Percentiles rank a stretch among this genome's conserved stretches.
Evolutionary conservation across 176 grass and related monocot species (phyloP).

Genomic region (Lolium perenne): DNA sequence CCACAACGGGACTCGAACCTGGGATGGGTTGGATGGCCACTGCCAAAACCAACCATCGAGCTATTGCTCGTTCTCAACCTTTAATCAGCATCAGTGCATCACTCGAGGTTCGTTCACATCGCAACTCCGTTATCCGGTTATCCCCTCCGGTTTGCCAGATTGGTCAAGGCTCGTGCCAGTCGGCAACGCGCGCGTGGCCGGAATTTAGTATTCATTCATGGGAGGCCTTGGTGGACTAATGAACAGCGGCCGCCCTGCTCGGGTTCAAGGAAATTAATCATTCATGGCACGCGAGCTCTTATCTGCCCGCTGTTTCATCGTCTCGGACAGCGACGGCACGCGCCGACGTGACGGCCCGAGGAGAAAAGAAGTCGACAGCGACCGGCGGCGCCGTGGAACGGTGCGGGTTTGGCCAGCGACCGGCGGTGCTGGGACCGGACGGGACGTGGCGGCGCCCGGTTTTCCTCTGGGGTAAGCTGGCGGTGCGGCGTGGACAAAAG

Average conservation of each 20-base stretch:
- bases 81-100: neutral
- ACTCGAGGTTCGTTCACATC: slow-evolving; percentile 6
- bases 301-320: neutral
- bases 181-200: neutral
- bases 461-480: neutral
- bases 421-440: neutral
- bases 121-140: neutral
- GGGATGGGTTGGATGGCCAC: no score
- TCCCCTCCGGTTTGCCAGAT: neutral
- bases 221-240: neutral
- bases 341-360: neutral
- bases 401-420: neutral
- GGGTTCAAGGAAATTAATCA: neutral
- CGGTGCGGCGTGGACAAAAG: neutral
- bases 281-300: neutral
- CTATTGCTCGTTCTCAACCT: no score
- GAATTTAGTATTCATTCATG: slow-evolving; percentile 1
- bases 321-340: neutral
- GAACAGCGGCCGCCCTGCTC: neutral
- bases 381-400: neutral
- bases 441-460: no score
- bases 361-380: neutral
- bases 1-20: no score
- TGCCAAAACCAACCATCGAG: no score
- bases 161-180: neutral